A percentile compares a stretch with the other conserved stretches of the same genome.
Evolutionary conservation across 2,329 filamentous ascomycete genomes (phyloP).

Genomic region (Stemphylium beticola): DNA sequence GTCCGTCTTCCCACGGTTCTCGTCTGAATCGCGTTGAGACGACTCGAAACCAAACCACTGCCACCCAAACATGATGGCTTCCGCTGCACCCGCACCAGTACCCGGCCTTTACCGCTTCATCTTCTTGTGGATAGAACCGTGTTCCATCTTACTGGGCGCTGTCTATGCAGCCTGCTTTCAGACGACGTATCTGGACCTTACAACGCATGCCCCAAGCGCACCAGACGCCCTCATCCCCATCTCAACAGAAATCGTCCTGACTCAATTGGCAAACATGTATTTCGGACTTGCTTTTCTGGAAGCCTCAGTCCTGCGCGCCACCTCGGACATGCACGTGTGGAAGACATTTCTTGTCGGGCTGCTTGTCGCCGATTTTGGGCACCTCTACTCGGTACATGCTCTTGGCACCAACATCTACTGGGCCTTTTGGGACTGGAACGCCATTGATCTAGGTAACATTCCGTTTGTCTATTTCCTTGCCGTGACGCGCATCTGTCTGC

Average conservation of each 20-base stretch:
- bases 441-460: constrained; percentile 72
- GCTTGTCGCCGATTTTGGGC: constrained; percentile 77
- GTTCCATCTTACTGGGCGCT: constrained; percentile 61
- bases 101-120: constrained; percentile 71
- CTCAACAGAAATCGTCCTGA: constrained; percentile 70
- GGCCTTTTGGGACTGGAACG: constrained; percentile 67
- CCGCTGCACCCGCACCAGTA: constrained; percentile 51
- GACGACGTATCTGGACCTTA: constrained; percentile 67
- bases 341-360: constrained; percentile 68
- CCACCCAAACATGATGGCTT: constrained; percentile 20
- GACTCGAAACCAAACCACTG: constrained; percentile 14
- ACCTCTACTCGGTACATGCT: constrained; percentile 69
- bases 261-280: constrained; percentile 80
- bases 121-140: constrained; percentile 75
- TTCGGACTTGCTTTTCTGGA: constrained; percentile 79
- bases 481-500: constrained; percentile 31
- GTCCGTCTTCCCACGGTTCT: constrained; percentile 5
- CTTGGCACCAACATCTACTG: constrained; percentile 70
- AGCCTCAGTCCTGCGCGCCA: constrained; percentile 74
- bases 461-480: constrained; percentile 73
- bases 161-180: constrained; percentile 60
- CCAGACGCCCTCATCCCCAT: constrained; percentile 58
- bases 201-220: constrained; percentile 60
- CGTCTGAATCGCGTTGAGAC: constrained; percentile 12
- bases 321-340: constrained; percentile 73